Evolutionary conservation across 2,329 filamentous ascomycete species (phyloP), one percentile per base, ranked within the genome.

Genomic region (Biscogniauxia sp.): DNA sequence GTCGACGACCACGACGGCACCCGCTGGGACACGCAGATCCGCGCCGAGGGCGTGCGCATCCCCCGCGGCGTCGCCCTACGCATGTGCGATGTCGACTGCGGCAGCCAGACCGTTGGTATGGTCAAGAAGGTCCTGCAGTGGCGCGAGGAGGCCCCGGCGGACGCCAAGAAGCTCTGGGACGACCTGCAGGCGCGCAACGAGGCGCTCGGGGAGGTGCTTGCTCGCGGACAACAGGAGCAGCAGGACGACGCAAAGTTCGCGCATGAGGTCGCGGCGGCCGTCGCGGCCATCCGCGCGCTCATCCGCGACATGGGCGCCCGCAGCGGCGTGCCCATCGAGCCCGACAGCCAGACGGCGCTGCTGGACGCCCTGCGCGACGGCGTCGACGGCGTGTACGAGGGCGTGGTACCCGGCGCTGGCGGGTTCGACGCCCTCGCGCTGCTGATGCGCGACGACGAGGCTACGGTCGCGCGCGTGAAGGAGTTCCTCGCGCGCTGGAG

Each of bases 81-180:
- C 62, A 95, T 99, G 89, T 97, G 93, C 72, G 95, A 99, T 72
- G 95, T 99, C 6, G 92, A 96, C 73, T 97, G 93, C 72, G 95
- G 95, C 32, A 94, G 89, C 54, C 86, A 96, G 79, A 98, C 94
- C 7, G 93, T 96, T 0, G 86, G 92, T 15, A 98, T 99, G 95
- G 95, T 97, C 45, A 96, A 94, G 78, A 86, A 91, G 72, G 91
- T 99, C 15, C 82, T 98, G 2, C 84, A 84, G 32, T 99, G 95
- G 95, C 82, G 90, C 56, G 84, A 85, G 55, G 76, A 83, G 54
- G 86, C 92, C 20, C 77, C 81, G 0, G 81, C 82, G 2, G 84
- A 82, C n/a, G 88, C 93, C 1, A 84, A 86, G 63, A 70, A 75
- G 62, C 80, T 97, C 19, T 98, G 93, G 92, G 82, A 84, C 53